Evolutionary conservation across 768 basidiomycete genomes (phyloP).

Genomic region (Suillus occidentalis): DNA sequence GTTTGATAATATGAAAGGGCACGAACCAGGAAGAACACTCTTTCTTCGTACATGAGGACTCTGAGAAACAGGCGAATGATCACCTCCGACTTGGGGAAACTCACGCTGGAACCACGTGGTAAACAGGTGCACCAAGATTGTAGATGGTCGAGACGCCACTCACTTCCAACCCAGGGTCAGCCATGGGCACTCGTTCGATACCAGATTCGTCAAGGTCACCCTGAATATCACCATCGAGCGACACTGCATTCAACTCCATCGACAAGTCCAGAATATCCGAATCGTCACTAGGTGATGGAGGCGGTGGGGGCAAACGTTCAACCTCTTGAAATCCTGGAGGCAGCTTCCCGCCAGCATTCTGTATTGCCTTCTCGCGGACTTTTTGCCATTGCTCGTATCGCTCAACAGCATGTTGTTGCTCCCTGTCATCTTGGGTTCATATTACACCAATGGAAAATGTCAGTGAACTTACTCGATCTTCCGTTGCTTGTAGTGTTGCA

Average conservation of each 20-base stretch:
- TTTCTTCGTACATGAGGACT: conserved; percentile 90
- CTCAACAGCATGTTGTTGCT: conserved; percentile 80
- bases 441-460: conserved; percentile 2
- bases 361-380: conserved; percentile 72
- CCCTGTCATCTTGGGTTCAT: conserved; percentile 46
- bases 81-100: conserved; percentile 64
- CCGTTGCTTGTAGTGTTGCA: conserved; percentile 90
- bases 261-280: conserved; percentile 85
- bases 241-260: conserved; percentile 83
- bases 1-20: conserved; percentile 10
- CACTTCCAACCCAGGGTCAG: conserved; percentile 86
- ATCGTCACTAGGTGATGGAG: conserved; percentile 77
- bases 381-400: conserved; percentile 91
- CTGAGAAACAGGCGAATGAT: conserved; percentile 55
- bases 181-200: conserved; percentile 87
- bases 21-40: conserved; percentile 85
- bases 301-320: conserved; percentile 72
- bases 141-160: conserved; percentile 35
- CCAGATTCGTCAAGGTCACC: conserved; percentile 78
- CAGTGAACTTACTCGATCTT: conserved; percentile 69
- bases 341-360: conserved; percentile 69
- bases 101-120: conserved; percentile 47
- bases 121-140: conserved; percentile 20
- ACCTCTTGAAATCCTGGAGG: conserved; percentile 72
- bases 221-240: conserved; percentile 64